A percentile compares a stretch with the other conserved stretches of the same genome.
Evolutionary conservation across 306 rosid genomes (phyloP).

Genomic region (Rosa multiflora): DNA sequence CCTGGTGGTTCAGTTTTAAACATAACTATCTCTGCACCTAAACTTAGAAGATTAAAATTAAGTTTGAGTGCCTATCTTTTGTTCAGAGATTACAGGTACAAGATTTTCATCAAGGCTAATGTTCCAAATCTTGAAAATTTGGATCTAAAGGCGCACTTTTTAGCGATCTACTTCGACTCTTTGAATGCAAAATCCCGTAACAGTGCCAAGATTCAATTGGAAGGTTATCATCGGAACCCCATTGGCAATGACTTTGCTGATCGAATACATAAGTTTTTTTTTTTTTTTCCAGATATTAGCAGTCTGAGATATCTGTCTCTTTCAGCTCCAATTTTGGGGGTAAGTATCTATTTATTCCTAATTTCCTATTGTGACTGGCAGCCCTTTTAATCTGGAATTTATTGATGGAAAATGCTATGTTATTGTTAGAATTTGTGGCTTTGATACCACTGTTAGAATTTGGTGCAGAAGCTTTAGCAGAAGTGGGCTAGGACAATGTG

Average conservation of each 20-base stretch:
- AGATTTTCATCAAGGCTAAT: neutral
- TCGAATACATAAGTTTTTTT: neutral
- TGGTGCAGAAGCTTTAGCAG: too few species aligned
- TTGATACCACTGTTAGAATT: too few species aligned
- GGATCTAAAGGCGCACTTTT: neutral
- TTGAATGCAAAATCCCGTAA: neutral
- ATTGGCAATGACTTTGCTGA: too few species aligned
- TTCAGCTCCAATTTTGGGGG: constrained; percentile 10
- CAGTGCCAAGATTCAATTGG: neutral
- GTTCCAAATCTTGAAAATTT: neutral
- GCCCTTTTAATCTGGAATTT: neutral
- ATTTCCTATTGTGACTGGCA: neutral
- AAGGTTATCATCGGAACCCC: neutral
- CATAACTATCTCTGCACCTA: neutral
- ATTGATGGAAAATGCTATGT: neutral
- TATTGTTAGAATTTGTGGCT: too few species aligned
- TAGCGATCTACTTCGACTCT: neutral
- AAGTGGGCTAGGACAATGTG: too few species aligned
- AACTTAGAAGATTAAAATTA: neutral
- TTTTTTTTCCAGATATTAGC: neutral
- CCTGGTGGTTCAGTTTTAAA: neutral
- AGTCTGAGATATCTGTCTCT: neutral
- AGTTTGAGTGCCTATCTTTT: neutral
- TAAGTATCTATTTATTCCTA: neutral
- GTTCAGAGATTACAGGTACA: neutral